phyloP scores from a whole-genome alignment of 345 rosid species.

The Salix suchowensis region DNA sequence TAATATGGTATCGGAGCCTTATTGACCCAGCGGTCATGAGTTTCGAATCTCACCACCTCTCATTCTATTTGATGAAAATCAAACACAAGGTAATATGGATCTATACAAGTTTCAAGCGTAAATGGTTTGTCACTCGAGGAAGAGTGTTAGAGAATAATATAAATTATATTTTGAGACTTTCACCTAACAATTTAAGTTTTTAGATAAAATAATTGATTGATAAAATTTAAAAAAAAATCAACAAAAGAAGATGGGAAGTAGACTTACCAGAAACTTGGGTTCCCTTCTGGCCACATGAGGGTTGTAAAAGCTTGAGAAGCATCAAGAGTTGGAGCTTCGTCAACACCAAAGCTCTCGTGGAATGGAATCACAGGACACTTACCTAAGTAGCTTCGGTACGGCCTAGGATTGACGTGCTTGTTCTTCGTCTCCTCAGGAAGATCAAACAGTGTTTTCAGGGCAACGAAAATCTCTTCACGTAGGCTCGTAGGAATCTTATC shows the following conservation, averaged over 20 bases:
- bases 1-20: too few species aligned
- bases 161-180: too few species aligned
- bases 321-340: conserved; percentile 17
- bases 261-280: conserved; percentile 34
- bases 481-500: conserved; percentile 9
- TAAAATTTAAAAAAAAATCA: too few species aligned
- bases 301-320: conserved; percentile 26
- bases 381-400: conserved; percentile 35
- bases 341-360: conserved; percentile 40
- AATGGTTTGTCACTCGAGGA: too few species aligned
- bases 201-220: fast-evolving
- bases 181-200: too few species aligned
- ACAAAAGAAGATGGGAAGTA: neutral
- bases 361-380: conserved; percentile 26
- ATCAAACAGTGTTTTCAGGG: conserved; percentile 30
- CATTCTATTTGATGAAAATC: too few species aligned
- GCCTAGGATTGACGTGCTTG: conserved; percentile 29
- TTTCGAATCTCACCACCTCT: fast-evolving
- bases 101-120: too few species aligned
- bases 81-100: too few species aligned
- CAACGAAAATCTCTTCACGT: conserved; percentile 20
- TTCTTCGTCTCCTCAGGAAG: conserved; percentile 41
- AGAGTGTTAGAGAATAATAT: too few species aligned
- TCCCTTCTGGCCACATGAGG: conserved; percentile 50
- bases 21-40: too few species aligned